Conservation (phyloP, 305 asterid species). For the Fraxinus xanthoxyloides region DNA sequence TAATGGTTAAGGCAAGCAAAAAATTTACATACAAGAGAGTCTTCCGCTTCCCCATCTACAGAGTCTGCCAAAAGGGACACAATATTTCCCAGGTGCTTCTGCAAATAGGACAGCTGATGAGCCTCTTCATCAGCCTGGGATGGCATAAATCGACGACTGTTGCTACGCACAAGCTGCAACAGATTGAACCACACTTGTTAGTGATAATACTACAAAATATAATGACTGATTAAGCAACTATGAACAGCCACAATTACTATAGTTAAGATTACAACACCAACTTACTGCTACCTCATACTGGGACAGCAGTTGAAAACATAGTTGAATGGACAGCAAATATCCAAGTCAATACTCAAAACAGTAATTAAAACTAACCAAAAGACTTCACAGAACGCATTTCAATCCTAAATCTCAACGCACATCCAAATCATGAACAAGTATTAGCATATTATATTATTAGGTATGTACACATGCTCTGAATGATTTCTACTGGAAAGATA, state of each 20-base stretch:
- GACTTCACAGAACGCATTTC: not conserved
- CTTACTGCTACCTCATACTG: not conserved
- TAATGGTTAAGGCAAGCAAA: not conserved
- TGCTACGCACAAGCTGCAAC: slow-evolving; percentile 95
- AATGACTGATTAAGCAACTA: not conserved
- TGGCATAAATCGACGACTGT: slow-evolving; percentile 89
- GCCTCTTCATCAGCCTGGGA: slow-evolving; percentile 97
- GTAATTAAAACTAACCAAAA: not conserved
- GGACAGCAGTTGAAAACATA: not conserved
- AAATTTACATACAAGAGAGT: slow-evolving; percentile 49
- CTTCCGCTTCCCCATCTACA: slow-evolving; percentile 78
- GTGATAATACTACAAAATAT: slow-evolving; percentile 7
- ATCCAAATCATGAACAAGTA: not conserved
- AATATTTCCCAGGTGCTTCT: slow-evolving; percentile 83
- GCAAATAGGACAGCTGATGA: slow-evolving; percentile 94
- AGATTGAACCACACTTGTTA: slow-evolving; percentile 9
- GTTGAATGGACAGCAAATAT: not conserved
- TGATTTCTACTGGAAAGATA: not conserved
- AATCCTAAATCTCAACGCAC: slow-evolving; percentile 10
- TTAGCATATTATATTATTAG: not conserved
- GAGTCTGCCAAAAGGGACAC: slow-evolving; percentile 84
- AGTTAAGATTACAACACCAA: not conserved
- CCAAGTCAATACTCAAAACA: not conserved
- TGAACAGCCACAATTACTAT: not conserved
- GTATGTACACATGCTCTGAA: not conserved